These are phyloP conservation scores for Soucietia sequanensis DNA, from an alignment of 805 yeast species.

Conservation along the genomic window DNA sequence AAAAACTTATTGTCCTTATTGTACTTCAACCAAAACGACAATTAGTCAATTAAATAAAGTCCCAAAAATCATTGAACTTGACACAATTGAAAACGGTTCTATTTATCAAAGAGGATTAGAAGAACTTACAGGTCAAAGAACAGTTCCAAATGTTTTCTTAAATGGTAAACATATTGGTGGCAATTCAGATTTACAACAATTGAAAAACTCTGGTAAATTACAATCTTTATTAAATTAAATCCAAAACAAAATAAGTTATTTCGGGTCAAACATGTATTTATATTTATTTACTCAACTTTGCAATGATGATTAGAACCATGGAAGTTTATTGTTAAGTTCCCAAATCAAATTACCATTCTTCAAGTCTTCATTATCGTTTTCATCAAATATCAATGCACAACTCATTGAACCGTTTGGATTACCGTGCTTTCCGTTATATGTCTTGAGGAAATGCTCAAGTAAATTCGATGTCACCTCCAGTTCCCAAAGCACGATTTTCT, in stretches of 20 bases:
- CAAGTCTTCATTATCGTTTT: slow-evolving; percentile 23
- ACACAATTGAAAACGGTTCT: slow-evolving; percentile 23
- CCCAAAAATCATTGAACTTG: slow-evolving; percentile 28
- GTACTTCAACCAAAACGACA: slow-evolving; percentile 21
- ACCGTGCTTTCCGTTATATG: slow-evolving; percentile 17
- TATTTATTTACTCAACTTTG: too few relatives aligned
- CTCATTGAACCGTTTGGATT: slow-evolving; percentile 34
- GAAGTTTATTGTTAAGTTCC: slow-evolving; percentile 42
- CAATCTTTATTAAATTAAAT: slow-evolving; percentile 5
- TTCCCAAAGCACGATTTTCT: slow-evolving; percentile 33
- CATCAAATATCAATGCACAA: slow-evolving; percentile 29
- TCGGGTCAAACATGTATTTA: too few relatives aligned
- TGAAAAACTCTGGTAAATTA: slow-evolving; percentile 24
- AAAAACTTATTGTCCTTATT: slow-evolving; percentile 32
- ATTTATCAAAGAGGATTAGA: slow-evolving; percentile 27
- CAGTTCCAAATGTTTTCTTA: slow-evolving; percentile 38
- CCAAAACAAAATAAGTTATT: too few relatives aligned
- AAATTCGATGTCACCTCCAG: slow-evolving; percentile 22
- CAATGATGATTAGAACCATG: slow-evolving; percentile 34
- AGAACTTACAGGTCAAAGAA: slow-evolving; percentile 32
- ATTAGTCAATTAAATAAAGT: slow-evolving; percentile 15
- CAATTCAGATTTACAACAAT: slow-evolving; percentile 32
- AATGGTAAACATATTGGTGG: slow-evolving; percentile 40
- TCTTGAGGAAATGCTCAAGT: slow-evolving; percentile 12
- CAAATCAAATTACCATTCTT: slow-evolving; percentile 29